phyloP scores from a whole-genome alignment of 176 grass and related monocot species.

The Bonia amplexicaulis region DNA sequence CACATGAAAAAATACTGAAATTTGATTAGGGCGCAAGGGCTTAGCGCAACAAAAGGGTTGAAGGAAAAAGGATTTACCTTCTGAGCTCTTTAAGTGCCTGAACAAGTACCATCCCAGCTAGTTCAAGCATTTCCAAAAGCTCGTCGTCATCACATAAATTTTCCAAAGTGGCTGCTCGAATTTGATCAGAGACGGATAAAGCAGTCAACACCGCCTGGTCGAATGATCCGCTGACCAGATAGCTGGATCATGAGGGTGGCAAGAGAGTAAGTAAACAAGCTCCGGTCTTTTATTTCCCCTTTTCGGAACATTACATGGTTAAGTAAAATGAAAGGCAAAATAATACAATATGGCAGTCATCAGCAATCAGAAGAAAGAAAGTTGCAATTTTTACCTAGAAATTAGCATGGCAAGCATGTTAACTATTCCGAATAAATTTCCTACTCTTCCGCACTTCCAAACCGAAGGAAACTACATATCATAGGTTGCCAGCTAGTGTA shows the following conservation, averaged over 20 bases:
- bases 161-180: neutral
- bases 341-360: neutral
- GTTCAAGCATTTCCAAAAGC: conserved; percentile 40
- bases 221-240: conserved; percentile 39
- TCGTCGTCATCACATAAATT: neutral
- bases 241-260: conserved; percentile 4
- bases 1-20: neutral
- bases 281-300: neutral
- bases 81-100: conserved; percentile 50
- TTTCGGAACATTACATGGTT: neutral
- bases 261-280: neutral
- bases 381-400: neutral
- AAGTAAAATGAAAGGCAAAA: neutral
- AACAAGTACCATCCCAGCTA: conserved; percentile 41
- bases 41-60: neutral
- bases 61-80: conserved; percentile 17
- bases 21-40: neutral
- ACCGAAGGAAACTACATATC: neutral
- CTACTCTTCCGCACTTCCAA: neutral
- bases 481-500: neutral
- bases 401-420: neutral
- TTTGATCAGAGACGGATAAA: conserved; percentile 10
- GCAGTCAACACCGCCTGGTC: conserved; percentile 20
- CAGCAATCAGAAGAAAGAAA: neutral
- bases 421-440: neutral